These are phyloP conservation scores for Ogataea nitratoaversa DNA, from an alignment of 805 yeast genomes.

Conservation along the genomic window DNA sequence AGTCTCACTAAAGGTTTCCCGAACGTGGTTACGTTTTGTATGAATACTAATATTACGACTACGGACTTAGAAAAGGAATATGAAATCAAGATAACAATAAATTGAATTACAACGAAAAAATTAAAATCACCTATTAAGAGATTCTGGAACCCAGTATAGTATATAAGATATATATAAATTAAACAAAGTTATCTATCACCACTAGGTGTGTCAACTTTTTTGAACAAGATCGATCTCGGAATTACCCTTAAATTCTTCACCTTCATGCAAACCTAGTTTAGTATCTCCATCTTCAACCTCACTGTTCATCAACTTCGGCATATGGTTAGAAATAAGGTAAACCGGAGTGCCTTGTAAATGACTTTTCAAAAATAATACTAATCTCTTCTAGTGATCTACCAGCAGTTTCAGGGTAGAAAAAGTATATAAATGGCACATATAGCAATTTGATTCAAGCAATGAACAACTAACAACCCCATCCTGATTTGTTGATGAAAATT, in stretches of 20 bases:
- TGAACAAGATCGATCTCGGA: conserved; percentile 6
- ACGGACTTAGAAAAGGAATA: too few species aligned
- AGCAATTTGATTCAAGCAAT: conserved; percentile 61
- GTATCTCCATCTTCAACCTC: conserved; percentile 60
- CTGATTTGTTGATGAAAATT: conserved; percentile 42
- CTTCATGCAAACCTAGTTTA: conserved; percentile 46
- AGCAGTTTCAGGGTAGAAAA: conserved; percentile 74
- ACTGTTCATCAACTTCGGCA: conserved; percentile 54
- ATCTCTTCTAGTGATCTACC: conserved; percentile 73
- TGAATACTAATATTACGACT: too few species aligned
- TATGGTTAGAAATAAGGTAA: conserved; percentile 57
- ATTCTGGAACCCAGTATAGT: too few species aligned
- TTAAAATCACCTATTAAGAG: too few species aligned
- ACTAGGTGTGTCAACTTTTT: background rate
- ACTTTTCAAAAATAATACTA: conserved; percentile 65
- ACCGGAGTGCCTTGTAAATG: conserved; percentile 46
- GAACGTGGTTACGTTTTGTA: too few species aligned
- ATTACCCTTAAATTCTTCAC: conserved; percentile 16
- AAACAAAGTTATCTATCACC: too few species aligned
- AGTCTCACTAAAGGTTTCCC: too few species aligned
- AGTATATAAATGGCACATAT: conserved; percentile 59
- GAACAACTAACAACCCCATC: conserved; percentile 66
- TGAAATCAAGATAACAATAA: too few species aligned
- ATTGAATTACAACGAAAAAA: too few species aligned
- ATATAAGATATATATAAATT: too few species aligned